These are phyloP conservation scores for Neurospora sublineolata DNA, from an alignment of 495 filamentous ascomycete genomes.

Conservation along the genomic window DNA sequence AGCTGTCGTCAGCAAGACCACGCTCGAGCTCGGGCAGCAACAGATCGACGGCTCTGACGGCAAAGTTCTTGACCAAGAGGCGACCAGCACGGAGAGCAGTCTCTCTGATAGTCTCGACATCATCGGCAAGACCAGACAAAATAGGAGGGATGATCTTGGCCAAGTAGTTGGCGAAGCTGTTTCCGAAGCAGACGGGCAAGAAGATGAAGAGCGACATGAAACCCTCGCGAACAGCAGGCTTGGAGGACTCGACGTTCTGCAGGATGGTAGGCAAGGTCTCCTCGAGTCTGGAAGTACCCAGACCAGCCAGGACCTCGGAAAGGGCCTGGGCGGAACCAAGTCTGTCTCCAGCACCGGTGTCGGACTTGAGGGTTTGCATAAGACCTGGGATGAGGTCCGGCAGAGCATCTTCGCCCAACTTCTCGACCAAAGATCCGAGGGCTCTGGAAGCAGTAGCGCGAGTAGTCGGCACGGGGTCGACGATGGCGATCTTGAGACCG, in stretches of 20 bases:
- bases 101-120: conserved; percentile 89
- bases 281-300: conserved; percentile 84
- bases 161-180: conserved; percentile 94
- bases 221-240: conserved; percentile 82
- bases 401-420: conserved; percentile 90
- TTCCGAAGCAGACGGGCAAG: conserved; percentile 95
- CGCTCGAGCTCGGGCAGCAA: conserved; percentile 90
- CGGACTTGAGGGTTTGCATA: conserved; percentile 94
- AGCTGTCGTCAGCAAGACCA: conserved; percentile 86
- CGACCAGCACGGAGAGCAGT: conserved; percentile 87
- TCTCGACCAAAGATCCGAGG: conserved; percentile 87
- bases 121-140: conserved; percentile 85
- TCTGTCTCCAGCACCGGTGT: conserved; percentile 89
- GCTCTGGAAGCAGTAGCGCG: conserved; percentile 93
- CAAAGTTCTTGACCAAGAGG: conserved; percentile 94
- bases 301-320: conserved; percentile 87
- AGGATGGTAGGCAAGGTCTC: conserved; percentile 94
- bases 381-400: conserved; percentile 95
- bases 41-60: conserved; percentile 84
- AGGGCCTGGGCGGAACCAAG: conserved; percentile 94
- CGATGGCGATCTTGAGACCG: conserved; percentile 75
- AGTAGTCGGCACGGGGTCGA: conserved; percentile 95
- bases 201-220: conserved; percentile 99
- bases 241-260: conserved; percentile 88
- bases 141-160: conserved; percentile 94